Evolutionary conservation across 2,329 filamentous ascomycete genomes (phyloP).

Genomic region (Microcera coccophila): DNA sequence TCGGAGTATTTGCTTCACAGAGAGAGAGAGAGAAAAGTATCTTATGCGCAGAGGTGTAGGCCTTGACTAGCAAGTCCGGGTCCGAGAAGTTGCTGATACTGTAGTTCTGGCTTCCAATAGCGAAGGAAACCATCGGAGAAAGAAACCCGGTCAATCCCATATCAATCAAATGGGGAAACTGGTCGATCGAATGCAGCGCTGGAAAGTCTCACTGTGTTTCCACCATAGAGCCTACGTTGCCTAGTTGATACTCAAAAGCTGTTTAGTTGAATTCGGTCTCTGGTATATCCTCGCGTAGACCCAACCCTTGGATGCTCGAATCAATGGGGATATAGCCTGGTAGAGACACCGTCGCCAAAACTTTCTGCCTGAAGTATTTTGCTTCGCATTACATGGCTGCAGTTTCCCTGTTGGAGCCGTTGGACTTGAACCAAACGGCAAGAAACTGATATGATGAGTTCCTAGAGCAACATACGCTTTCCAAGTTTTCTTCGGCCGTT

Average conservation of each 20-base stretch:
- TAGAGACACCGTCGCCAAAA: slow-evolving; percentile 1
- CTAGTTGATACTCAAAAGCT: neutral
- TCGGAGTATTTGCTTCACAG: no score
- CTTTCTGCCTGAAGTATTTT: slow-evolving; percentile 1
- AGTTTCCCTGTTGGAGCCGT: neutral
- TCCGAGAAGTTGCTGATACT: neutral
- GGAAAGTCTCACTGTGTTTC: neutral
- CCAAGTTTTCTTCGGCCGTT: slow-evolving; percentile 33
- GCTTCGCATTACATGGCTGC: neutral
- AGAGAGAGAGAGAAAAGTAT: neutral
- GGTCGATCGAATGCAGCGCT: neutral
- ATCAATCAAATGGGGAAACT: slow-evolving; percentile 7
- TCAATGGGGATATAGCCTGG: neutral
- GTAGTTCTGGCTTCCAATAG: neutral
- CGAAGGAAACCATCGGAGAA: slow-evolving; percentile 31
- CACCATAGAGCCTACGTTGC: neutral
- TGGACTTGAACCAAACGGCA: neutral
- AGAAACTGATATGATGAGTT: neutral
- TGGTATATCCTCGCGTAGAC: neutral
- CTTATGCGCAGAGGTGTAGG: neutral
- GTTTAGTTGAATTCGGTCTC: neutral
- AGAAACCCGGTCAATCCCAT: slow-evolving; percentile 16
- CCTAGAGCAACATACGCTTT: slow-evolving; percentile 29
- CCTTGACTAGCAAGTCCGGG: neutral
- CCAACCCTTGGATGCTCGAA: neutral